Percentiles rank a stretch among this genome's conserved stretches.
These are phyloP conservation scores for Alternaria infectoria DNA, from an alignment of 2,329 filamentous ascomycete species.

Conservation along the genomic window DNA sequence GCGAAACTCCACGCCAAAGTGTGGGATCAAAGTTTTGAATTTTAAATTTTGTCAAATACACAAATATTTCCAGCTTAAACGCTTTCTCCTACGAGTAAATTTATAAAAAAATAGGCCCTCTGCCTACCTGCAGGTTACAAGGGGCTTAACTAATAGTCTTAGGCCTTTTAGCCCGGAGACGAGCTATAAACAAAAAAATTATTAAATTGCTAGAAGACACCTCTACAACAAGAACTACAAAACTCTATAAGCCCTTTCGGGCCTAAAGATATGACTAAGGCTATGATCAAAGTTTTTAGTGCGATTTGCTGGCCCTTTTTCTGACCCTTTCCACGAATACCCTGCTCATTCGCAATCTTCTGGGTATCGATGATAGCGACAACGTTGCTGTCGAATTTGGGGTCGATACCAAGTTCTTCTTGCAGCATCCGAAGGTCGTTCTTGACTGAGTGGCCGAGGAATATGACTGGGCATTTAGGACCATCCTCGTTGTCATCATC, in stretches of 20 bases:
- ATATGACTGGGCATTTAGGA: background rate
- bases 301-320: background rate
- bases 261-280: too few relatives aligned
- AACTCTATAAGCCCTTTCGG: too few relatives aligned
- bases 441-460: constrained; percentile 2
- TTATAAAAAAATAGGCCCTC: too few relatives aligned
- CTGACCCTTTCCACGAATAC: background rate
- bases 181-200: too few relatives aligned
- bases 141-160: too few relatives aligned
- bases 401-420: background rate
- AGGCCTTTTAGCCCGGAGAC: too few relatives aligned
- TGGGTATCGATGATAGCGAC: background rate
- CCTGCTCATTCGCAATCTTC: background rate
- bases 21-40: background rate
- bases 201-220: too few relatives aligned
- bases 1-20: background rate
- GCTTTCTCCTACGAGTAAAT: too few relatives aligned
- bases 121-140: too few relatives aligned
- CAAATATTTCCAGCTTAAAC: too few relatives aligned
- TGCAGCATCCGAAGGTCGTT: constrained; percentile 3
- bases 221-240: too few relatives aligned
- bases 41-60: too few relatives aligned
- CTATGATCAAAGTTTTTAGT: background rate
- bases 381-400: background rate
- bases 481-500: background rate